phyloP scores from a whole-genome alignment of 108 stramenopile genomes.

The Stephanodiscus minutulus region DNA sequence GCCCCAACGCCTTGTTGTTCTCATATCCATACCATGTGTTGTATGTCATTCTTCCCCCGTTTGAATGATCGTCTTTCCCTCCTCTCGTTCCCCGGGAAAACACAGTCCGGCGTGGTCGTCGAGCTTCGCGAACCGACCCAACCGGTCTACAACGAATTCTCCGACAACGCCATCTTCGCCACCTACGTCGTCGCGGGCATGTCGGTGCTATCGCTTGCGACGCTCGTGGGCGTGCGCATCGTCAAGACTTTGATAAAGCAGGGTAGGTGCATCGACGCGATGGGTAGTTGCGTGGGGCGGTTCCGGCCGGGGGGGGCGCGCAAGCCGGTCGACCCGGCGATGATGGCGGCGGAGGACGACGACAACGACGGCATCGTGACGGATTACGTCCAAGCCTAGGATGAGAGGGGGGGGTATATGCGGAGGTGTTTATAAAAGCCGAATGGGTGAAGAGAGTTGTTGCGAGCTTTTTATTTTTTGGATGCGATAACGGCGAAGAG shows the following conservation, averaged over 20 bases:
- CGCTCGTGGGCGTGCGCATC: constrained; percentile 15
- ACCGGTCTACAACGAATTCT: constrained; percentile 43
- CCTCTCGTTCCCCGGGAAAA: background rate
- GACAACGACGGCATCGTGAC: constrained; percentile 22
- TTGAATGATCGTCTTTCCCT: background rate
- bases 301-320: constrained; percentile 7
- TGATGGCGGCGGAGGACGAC: too few relatives aligned
- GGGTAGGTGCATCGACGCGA: constrained; percentile 21
- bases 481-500: too few relatives aligned
- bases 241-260: constrained; percentile 34
- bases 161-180: constrained; percentile 21
- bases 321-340: background rate
- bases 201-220: constrained; percentile 15
- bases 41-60: too few relatives aligned
- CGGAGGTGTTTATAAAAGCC: too few relatives aligned
- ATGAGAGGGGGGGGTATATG: too few relatives aligned
- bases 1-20: too few relatives aligned
- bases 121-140: constrained; percentile 36
- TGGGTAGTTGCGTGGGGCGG: constrained; percentile 9
- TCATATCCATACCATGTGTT: too few relatives aligned
- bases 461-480: too few relatives aligned
- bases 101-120: constrained; percentile 26
- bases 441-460: too few relatives aligned
- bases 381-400: constrained; percentile 41
- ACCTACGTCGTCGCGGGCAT: constrained; percentile 35